Base-by-base conservation (phyloP, 371 early-diverging fungal genomes). In the Circinella minor region DNA sequence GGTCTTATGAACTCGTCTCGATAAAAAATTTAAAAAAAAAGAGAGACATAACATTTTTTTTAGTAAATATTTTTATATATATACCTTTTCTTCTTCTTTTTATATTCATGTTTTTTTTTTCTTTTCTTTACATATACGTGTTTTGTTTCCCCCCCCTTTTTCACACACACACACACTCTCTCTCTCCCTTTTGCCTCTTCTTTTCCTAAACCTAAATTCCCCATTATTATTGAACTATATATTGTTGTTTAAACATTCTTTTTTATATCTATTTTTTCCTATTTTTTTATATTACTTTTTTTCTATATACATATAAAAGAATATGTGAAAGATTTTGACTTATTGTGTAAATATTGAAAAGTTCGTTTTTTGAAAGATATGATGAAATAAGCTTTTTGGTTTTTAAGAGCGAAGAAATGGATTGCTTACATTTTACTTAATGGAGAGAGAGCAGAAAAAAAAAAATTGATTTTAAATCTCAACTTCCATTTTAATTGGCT, bases 1-100 rank as follows among this genome's bases (percentile, higher is more conserved):
- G 73, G 76, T n/a, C 76, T 77, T 39, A 80, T 80, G 74, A 71
- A 71, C 20, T 77, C 80, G 20, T 57, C 57, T 20, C 72, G 76
- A 74, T 80, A 80, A 69, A 69, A 39, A 69, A 14, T 5, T 36
- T 38, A 9, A 34, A 43, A 43, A 43, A 43, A 43, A 43, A 43
- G 43, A 43, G 43, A 43, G 11, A 11, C 43, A 27, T 11, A 43
- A 43, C 43, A 11, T 43, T 43, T 43, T 43, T 43, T 43, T 43
- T 43, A 43, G 43, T 43, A 43, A 43, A 43, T 43, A 43, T 43
- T 43, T 43, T 43, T 43, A 43, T 68, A 66, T 55, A 66, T 55
- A 65, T 66, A 66, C 65, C 36, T 51, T 13, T 48, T 39, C 54
- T 20, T 46, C 5, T 60, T 27, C 27, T 27, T 27, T 27, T 27